phyloP scores from a whole-genome alignment of 2,329 filamentous ascomycete genomes.

The Trichoderma atroviride region DNA sequence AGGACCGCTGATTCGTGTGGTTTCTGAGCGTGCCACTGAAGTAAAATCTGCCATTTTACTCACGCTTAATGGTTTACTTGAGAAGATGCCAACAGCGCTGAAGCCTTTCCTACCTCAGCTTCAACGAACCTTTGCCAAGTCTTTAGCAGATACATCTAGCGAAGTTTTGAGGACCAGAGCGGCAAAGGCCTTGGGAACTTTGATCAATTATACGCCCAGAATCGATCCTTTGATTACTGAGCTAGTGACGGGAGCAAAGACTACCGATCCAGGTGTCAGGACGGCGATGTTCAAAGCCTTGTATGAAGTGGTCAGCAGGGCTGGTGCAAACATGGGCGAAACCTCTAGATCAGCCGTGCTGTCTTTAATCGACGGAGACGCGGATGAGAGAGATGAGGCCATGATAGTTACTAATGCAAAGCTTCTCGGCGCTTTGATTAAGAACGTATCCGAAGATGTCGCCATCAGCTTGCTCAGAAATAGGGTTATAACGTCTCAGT shows the following conservation, averaged over 20 bases:
- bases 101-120: conserved; percentile 97
- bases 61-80: conserved; percentile 90
- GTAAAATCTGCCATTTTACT: conserved; percentile 94
- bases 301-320: conserved; percentile 95
- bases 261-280: conserved; percentile 78
- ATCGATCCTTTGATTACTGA: conserved; percentile 93
- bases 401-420: conserved; percentile 91
- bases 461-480: conserved; percentile 64
- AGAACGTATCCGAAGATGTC: conserved; percentile 75
- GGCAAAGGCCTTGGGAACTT: conserved; percentile 88
- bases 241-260: conserved; percentile 94
- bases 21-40: conserved; percentile 93
- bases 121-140: conserved; percentile 95
- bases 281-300: conserved; percentile 97
- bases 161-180: conserved; percentile 85
- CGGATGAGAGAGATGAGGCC: conserved; percentile 70
- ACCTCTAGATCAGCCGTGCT: conserved; percentile 83
- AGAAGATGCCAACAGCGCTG: conserved; percentile 93
- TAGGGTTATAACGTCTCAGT: conserved; percentile 76
- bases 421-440: conserved; percentile 85
- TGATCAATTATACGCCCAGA: conserved; percentile 93
- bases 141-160: conserved; percentile 88
- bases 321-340: conserved; percentile 93
- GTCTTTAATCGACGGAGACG: conserved; percentile 82
- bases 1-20: conserved; percentile 93